Base-by-base conservation (phyloP, 306 rosid genomes). In the Spatholobus suberectus region DNA sequence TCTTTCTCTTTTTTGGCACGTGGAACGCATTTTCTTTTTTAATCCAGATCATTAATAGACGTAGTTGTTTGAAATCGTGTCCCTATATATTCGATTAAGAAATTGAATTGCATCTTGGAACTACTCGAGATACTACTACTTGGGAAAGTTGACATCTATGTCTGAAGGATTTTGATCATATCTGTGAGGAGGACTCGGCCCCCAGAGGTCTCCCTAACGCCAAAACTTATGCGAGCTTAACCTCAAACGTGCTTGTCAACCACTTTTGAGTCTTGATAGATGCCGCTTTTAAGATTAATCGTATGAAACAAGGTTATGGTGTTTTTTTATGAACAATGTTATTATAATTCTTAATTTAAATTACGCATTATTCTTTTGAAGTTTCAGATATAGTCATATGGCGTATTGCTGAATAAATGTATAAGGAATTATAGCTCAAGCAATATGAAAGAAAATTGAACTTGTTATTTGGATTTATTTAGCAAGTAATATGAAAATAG, bases 101-200 rank as follows among this genome's bases (percentile, higher is more conserved):
- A 68, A 21, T 14, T 52, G 67, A 75, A 43, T 34, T 49, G 75
- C 52, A 66, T 21, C 67, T 63, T 55, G 52, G 52, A 20, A 38
- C 73, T 38, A 21, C 27, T 38, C 8, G 26, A 66, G n/a, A n/a
- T n/a, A n/a, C n/a, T n/a, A n/a, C n/a, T 32, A n/a, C 24, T 8
- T 6, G 18, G 27, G 21, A 2, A 63, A 29, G 21, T 24, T 0
- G 9, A 32, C 44, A 32, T 27, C 37, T 65, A 14, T 23, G 26
- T 49, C 75, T 13, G 32, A 77, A 11, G 37, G 29, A 34, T 5
- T 59, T 59, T 27, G 52, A 12, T 27, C 20, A 6, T 74, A 54
- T 54, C 78, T 2, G 52, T 21, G 13, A 74, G 4, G 70, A 24
- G 54, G n/a, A 35, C 35, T 66, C 46, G 17, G 32, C 14, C 8